These are phyloP conservation scores for Barnettozyma pratensis DNA, from an alignment of 805 yeast species.

Conservation along the genomic window DNA sequence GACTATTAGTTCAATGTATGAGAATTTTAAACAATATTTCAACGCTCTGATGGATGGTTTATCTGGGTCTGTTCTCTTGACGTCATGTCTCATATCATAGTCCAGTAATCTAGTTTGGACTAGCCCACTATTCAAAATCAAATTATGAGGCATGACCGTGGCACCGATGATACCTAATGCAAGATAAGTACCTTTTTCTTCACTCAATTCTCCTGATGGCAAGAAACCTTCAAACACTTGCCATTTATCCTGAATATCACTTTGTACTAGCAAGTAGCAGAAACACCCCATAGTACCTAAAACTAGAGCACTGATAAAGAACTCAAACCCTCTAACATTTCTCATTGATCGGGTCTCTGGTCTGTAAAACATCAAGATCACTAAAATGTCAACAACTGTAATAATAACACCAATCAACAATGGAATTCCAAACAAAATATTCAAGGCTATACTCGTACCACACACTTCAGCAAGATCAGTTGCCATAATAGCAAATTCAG, in stretches of 20 bases:
- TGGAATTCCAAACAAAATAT: conserved; percentile 72
- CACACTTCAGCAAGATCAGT: conserved; percentile 94
- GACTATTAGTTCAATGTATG: conserved; percentile 77
- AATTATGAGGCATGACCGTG: conserved; percentile 91
- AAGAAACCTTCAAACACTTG: conserved; percentile 62
- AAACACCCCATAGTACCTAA: conserved; percentile 73
- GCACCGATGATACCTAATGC: conserved; percentile 88
- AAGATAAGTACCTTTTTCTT: conserved; percentile 66
- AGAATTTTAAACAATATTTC: conserved; percentile 69
- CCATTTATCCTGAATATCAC: conserved; percentile 46
- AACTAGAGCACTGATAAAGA: conserved; percentile 67
- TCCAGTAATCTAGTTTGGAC: conserved; percentile 82
- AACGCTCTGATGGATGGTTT: conserved; percentile 80
- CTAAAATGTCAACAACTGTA: conserved; percentile 77
- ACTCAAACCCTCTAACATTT: conserved; percentile 72
- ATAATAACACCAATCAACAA: conserved; percentile 68
- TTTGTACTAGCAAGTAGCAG: conserved; percentile 58
- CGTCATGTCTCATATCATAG: conserved; percentile 57
- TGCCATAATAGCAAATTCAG: conserved; percentile 85
- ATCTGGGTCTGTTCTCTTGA: conserved; percentile 36
- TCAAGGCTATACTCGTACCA: conserved; percentile 84
- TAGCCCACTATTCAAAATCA: conserved; percentile 79
- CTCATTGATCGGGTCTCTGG: conserved; percentile 71
- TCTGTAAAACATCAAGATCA: conserved; percentile 72
- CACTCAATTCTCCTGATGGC: conserved; percentile 56